A percentile compares a stretch with the other conserved stretches of the same genome.
Evolutionary conservation across 306 rosid species (phyloP).

Genomic region (Morella rubra): DNA sequence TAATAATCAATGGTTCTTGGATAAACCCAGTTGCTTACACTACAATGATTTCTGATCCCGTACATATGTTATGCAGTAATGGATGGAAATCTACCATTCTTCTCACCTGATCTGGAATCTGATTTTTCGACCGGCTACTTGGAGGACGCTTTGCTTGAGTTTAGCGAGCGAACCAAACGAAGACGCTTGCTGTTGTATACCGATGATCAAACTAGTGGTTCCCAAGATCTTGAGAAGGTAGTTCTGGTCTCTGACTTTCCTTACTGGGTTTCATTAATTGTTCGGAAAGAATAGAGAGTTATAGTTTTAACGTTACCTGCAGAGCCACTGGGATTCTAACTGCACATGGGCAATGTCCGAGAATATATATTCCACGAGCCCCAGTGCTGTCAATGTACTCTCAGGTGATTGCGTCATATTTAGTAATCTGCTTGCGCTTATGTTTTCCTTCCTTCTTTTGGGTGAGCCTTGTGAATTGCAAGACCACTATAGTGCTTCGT

Average conservation of each 20-base stretch:
- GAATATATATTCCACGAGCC: slow-evolving; percentile 55
- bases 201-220: slow-evolving; percentile 33
- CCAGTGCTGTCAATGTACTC: slow-evolving; percentile 39
- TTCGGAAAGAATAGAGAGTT: slow-evolving; percentile 6
- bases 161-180: slow-evolving; percentile 63
- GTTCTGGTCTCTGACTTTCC: neutral
- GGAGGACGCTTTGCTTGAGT: slow-evolving; percentile 84
- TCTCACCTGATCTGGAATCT: slow-evolving; percentile 38
- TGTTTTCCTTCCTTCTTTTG: neutral
- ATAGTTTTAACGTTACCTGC: slow-evolving; percentile 15
- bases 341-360: slow-evolving; percentile 50
- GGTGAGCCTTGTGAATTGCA: too few species aligned
- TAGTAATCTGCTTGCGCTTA: neutral
- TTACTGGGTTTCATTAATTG: neutral
- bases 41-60: slow-evolving; percentile 30
- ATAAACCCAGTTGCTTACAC: slow-evolving; percentile 6
- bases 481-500: neutral
- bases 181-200: slow-evolving; percentile 54
- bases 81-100: slow-evolving; percentile 48
- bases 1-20: slow-evolving; percentile 15
- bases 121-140: slow-evolving; percentile 81
- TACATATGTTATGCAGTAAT: slow-evolving; percentile 38
- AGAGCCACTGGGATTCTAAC: slow-evolving; percentile 59
- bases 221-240: slow-evolving; percentile 41
- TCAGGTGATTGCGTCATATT: slow-evolving; percentile 32